phyloP scores from a whole-genome alignment of 2,329 filamentous ascomycete genomes.

The Alternaria brassicae region DNA sequence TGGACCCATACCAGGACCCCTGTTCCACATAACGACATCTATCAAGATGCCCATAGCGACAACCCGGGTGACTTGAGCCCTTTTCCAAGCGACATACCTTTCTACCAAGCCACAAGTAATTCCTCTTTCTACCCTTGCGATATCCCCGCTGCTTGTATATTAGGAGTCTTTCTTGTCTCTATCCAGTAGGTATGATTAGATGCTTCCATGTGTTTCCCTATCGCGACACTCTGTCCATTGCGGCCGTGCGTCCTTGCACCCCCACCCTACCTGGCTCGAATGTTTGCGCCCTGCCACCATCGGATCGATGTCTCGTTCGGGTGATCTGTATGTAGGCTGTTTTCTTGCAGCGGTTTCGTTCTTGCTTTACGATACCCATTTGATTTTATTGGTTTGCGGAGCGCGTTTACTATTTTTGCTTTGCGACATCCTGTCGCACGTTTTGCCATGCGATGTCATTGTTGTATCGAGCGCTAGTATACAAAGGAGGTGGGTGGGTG shows the following conservation, averaged over 20 bases:
- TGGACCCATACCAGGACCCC: conserved; percentile 9
- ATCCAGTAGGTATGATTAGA: conserved; percentile 29
- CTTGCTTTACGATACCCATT: conserved; percentile 22
- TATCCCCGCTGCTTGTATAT: conserved; percentile 10
- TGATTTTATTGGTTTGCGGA: neutral
- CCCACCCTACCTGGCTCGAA: conserved; percentile 18
- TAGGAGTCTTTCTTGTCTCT: conserved; percentile 4
- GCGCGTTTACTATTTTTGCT: neutral
- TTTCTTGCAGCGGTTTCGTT: neutral
- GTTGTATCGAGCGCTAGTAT: neutral
- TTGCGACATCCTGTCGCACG: neutral
- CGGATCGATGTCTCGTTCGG: conserved; percentile 1
- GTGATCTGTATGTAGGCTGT: conserved; percentile 17
- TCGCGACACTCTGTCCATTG: conserved; percentile 17
- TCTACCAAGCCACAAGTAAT: neutral
- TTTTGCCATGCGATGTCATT: neutral
- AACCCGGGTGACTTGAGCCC: conserved; percentile 17
- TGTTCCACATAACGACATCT: conserved; percentile 13
- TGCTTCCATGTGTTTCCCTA: conserved; percentile 28
- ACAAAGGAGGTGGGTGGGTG: neutral
- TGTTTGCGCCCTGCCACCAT: conserved; percentile 10
- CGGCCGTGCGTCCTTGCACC: conserved; percentile 21
- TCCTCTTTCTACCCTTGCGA: conserved; percentile 15
- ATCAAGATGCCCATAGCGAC: conserved; percentile 33
- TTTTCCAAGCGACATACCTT: conserved; percentile 14